Evolutionary conservation across 2,329 filamentous ascomycete genomes (phyloP).

Genomic region (Ophiosphaerella herpotricha): DNA sequence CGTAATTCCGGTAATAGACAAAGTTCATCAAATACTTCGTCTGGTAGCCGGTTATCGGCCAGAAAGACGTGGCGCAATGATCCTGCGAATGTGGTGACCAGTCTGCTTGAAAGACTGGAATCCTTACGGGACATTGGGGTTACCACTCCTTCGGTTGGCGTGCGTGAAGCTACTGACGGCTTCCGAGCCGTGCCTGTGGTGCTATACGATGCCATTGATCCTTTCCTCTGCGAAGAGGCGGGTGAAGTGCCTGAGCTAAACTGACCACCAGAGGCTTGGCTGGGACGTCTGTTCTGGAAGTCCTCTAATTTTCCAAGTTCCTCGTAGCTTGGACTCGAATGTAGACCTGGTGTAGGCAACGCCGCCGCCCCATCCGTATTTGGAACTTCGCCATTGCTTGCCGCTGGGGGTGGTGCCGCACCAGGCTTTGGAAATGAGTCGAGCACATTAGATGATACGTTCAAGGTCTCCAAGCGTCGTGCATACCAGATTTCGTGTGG

Average conservation of each 20-base stretch:
- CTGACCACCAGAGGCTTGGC: conserved; percentile 78
- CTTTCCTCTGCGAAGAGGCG: conserved; percentile 68
- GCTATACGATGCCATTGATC: conserved; percentile 82
- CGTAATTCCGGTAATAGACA: conserved; percentile 81
- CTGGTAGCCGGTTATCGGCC: conserved; percentile 91
- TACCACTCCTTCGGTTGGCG: conserved; percentile 61
- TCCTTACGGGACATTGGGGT: conserved; percentile 76
- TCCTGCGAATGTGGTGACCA: conserved; percentile 84
- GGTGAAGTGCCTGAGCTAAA: conserved; percentile 78
- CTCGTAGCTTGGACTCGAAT: conserved; percentile 71
- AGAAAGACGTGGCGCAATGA: conserved; percentile 84
- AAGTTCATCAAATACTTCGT: conserved; percentile 93
- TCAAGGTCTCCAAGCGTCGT: conserved; percentile 84
- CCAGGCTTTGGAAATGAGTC: conserved; percentile 86
- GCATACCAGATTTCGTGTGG: conserved; percentile 97
- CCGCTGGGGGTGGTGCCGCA: conserved; percentile 65
- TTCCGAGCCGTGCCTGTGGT: conserved; percentile 61
- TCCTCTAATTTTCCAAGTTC: conserved; percentile 72
- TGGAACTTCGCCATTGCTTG: conserved; percentile 30
- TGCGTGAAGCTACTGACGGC: conserved; percentile 78
- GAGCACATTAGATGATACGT: conserved; percentile 92
- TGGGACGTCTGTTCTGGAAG: conserved; percentile 72
- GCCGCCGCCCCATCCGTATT: conserved; percentile 51
- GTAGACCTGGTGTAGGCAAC: conserved; percentile 49
- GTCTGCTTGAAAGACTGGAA: conserved; percentile 78